These are phyloP conservation scores for Oryza glaberrima DNA, from an alignment of 176 grass and related monocot species.

Conservation along the genomic window DNA sequence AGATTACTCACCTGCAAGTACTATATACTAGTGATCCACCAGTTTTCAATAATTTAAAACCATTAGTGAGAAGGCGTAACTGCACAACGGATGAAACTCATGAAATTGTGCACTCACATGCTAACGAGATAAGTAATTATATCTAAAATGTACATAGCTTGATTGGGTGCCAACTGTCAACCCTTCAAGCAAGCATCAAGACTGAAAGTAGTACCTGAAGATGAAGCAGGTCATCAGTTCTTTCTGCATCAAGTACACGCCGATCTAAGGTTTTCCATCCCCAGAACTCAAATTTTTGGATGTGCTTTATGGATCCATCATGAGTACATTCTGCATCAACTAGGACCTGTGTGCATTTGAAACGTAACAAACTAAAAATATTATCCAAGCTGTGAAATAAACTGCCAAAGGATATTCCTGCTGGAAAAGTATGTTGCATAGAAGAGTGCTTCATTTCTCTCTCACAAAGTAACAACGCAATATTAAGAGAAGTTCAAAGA, in stretches of 20 bases:
- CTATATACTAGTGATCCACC: slow-evolving; percentile 87
- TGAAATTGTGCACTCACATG: slow-evolving; percentile 3
- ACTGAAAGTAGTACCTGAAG: slow-evolving; percentile 71
- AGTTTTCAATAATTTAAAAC: slow-evolving; percentile 89
- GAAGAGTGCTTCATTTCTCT: neutral
- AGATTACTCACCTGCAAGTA: slow-evolving; percentile 85
- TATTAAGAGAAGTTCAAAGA: slow-evolving; percentile 1
- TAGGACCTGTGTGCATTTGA: slow-evolving; percentile 62
- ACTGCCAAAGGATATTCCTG: slow-evolving; percentile 5
- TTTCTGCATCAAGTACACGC: slow-evolving; percentile 89
- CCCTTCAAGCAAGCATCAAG: slow-evolving; percentile 28
- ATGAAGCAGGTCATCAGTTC: slow-evolving; percentile 77
- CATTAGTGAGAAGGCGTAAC: slow-evolving; percentile 74
- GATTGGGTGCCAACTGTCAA: slow-evolving; percentile 1
- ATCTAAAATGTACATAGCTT: slow-evolving; percentile 33
- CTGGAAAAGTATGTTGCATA: neutral
- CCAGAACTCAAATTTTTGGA: slow-evolving; percentile 94
- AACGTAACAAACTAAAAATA: slow-evolving; percentile 3
- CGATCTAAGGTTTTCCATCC: slow-evolving; percentile 94
- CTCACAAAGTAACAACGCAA: neutral
- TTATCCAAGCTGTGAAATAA: neutral
- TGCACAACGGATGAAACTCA: slow-evolving; percentile 47
- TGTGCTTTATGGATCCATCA: slow-evolving; percentile 97
- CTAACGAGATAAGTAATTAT: neutral
- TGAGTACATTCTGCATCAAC: slow-evolving; percentile 99